A percentile compares a stretch with the other conserved stretches of the same genome.
These are phyloP conservation scores for Botryotinia convoluta DNA, from an alignment of 2,329 filamentous ascomycete species.

Conservation along the genomic window DNA sequence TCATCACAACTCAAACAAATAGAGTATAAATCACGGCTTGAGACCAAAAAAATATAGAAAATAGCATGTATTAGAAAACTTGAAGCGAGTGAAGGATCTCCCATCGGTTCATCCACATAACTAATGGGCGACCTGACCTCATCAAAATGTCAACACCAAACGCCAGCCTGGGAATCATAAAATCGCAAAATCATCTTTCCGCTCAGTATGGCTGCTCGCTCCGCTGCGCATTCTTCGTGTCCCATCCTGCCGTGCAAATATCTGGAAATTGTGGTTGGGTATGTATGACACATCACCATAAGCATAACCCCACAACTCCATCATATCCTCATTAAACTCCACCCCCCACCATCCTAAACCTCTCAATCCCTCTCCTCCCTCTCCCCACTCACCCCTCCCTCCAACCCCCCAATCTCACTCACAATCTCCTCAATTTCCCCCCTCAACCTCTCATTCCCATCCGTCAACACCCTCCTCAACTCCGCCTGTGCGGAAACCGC, in stretches of 20 bases:
- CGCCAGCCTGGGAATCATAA: background rate
- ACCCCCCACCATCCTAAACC: background rate
- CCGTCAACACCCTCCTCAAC: background rate
- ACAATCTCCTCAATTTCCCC: background rate
- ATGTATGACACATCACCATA: background rate
- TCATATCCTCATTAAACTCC: background rate
- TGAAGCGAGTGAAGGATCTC: background rate
- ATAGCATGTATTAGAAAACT: background rate
- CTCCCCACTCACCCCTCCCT: background rate
- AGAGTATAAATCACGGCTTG: background rate
- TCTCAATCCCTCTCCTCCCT: background rate
- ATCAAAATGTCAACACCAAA: background rate
- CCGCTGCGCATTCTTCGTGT: background rate
- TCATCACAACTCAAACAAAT: background rate
- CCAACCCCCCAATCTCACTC: background rate
- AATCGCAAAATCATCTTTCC: background rate
- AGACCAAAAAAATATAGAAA: background rate
- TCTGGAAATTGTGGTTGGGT: background rate
- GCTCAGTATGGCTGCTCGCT: too few relatives aligned
- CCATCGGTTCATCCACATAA: background rate
- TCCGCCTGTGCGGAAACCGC: background rate
- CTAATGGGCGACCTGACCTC: background rate
- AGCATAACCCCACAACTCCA: background rate
- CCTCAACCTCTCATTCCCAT: background rate
- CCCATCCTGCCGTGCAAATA: background rate